A percentile compares a stretch with the other conserved stretches of the same genome.
phyloP scores from a whole-genome alignment of 768 basidiomycete species.

The Mycena crocata region DNA sequence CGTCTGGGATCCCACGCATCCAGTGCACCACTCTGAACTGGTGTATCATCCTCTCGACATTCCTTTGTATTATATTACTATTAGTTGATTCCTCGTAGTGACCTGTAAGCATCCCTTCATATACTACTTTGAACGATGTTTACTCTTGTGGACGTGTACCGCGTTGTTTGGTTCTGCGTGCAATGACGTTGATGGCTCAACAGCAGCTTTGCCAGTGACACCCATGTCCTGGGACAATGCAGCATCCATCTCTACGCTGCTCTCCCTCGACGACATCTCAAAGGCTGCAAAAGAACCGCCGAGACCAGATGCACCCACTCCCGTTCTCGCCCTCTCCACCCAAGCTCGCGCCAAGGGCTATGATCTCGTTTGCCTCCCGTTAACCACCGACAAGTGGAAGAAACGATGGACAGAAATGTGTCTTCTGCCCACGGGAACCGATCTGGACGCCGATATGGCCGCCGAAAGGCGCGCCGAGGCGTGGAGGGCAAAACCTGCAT shows the following conservation, averaged over 20 bases:
- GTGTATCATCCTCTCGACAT: no score
- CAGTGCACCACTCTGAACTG: no score
- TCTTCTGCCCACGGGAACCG: conserved; percentile 63
- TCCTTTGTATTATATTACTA: not conserved
- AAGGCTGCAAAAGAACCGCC: conserved; percentile 35
- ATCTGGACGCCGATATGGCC: conserved; percentile 51
- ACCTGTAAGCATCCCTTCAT: not conserved
- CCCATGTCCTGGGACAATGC: conserved; percentile 53
- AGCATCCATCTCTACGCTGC: conserved; percentile 50
- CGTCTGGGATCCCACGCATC: conserved; percentile 5
- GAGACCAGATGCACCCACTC: conserved; percentile 44
- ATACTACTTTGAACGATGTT: not conserved
- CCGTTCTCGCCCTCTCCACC: conserved; percentile 61
- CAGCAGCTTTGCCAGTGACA: not conserved
- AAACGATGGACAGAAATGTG: conserved; percentile 93
- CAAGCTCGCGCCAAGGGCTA: conserved; percentile 77
- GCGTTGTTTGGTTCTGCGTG: conserved; percentile 10
- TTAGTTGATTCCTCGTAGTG: no score
- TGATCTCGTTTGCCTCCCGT: conserved; percentile 80
- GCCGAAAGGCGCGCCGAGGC: conserved; percentile 79
- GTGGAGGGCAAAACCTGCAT: conserved; percentile 88
- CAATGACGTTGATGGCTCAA: not conserved
- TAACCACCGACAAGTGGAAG: conserved; percentile 91
- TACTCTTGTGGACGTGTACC: not conserved
- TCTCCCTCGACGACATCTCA: conserved; percentile 57